A percentile compares a stretch with the other conserved stretches of the same genome.
Conservation (phyloP, 192 early-diverging fungal species). For the Entophlyctis luteolus region DNA sequence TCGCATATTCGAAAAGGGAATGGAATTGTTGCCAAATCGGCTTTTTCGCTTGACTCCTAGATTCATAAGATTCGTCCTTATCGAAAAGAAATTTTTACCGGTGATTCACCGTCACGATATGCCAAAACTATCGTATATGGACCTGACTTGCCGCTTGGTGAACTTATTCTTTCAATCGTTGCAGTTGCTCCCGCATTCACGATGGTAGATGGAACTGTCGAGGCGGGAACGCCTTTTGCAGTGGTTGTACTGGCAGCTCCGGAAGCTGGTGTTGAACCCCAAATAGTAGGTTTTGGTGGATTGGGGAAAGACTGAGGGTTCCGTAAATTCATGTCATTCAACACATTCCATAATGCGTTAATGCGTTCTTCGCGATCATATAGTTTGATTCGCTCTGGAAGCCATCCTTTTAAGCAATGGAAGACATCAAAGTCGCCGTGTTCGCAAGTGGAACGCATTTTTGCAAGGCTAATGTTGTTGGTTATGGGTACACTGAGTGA, state of each 20-base stretch:
- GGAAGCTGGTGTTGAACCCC: background rate
- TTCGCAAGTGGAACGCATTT: constrained; percentile 21
- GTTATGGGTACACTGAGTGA: background rate
- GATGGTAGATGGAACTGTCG: constrained; percentile 8
- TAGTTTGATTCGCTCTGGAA: constrained; percentile 45
- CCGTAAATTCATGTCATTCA: constrained; percentile 28
- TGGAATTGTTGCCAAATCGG: constrained; percentile 34
- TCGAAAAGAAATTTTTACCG: background rate
- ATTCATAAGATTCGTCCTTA: background rate
- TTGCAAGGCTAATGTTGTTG: background rate
- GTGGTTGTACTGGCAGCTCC: background rate
- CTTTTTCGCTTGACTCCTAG: constrained; percentile 35
- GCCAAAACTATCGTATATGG: constrained; percentile 34
- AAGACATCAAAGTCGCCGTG: constrained; percentile 52
- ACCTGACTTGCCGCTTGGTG: constrained; percentile 13
- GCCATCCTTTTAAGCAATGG: constrained; percentile 48
- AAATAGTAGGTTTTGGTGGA: background rate
- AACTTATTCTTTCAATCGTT: background rate
- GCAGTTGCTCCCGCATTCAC: background rate
- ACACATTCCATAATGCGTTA: constrained; percentile 7
- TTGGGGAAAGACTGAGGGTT: constrained; percentile 2
- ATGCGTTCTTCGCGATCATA: constrained; percentile 9
- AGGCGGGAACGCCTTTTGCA: constrained; percentile 18
- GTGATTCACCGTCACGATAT: constrained; percentile 30
- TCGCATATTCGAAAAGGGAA: constrained; percentile 38